Conservation (phyloP, 225 moss, liverwort and hornwort species). For the Anthoceros angustus region DNA sequence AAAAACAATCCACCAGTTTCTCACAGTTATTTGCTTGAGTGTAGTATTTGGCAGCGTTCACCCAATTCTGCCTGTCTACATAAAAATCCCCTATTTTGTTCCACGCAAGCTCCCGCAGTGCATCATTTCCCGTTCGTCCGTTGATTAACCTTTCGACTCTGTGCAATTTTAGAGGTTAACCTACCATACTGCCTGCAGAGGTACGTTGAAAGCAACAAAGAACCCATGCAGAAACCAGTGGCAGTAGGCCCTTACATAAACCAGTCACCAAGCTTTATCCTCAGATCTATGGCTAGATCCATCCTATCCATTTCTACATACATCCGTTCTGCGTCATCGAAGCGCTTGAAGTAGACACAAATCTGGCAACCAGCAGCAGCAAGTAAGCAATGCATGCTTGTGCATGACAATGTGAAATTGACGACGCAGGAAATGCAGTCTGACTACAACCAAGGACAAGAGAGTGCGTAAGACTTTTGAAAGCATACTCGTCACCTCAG, state of each 20-base stretch:
- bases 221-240: not conserved
- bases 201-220: not conserved
- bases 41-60: constrained; percentile 52
- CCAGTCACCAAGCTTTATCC: constrained; percentile 82
- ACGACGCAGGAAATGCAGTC: not conserved
- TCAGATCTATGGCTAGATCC: constrained; percentile 76
- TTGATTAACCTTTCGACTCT: constrained; percentile 72
- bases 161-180: not conserved
- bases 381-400: not conserved
- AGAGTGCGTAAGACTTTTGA: no score
- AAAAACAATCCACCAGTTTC: constrained; percentile 62
- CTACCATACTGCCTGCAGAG: not conserved
- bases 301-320: constrained; percentile 68
- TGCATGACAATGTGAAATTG: not conserved
- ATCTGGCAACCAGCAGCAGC: constrained; percentile 26
- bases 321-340: constrained; percentile 61
- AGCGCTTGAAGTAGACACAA: constrained; percentile 68
- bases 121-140: constrained; percentile 38
- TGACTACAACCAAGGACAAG: no score
- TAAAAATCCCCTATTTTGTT: constrained; percentile 76
- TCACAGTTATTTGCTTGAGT: constrained; percentile 56
- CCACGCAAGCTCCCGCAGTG: constrained; percentile 53
- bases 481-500: constrained; percentile 34
- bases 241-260: constrained; percentile 32
- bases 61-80: constrained; percentile 61